phyloP scores from a whole-genome alignment of 2,329 filamentous ascomycete species.

The Penicillium sclerotigenum region DNA sequence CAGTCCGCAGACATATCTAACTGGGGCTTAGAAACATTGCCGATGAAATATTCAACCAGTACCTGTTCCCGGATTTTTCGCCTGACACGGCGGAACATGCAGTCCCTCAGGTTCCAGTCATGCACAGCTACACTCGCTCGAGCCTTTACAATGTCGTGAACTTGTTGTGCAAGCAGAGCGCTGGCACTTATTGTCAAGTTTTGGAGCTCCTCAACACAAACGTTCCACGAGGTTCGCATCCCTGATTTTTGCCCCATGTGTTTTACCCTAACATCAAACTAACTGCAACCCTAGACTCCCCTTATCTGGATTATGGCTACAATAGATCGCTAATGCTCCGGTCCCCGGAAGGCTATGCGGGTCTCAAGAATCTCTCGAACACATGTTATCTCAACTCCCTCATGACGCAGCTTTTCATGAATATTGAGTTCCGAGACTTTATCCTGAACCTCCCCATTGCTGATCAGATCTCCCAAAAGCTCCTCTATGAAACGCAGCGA shows the following conservation, averaged over 20 bases:
- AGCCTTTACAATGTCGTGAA: slow-evolving; percentile 61
- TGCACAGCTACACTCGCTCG: slow-evolving; percentile 56
- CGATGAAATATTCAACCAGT: slow-evolving; percentile 57
- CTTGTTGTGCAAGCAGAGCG: slow-evolving; percentile 50
- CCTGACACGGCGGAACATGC: slow-evolving; percentile 28
- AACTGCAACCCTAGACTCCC: background rate
- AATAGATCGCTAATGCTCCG: slow-evolving; percentile 68
- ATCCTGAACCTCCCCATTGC: slow-evolving; percentile 64
- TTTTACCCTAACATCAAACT: background rate
- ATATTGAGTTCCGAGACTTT: slow-evolving; percentile 79
- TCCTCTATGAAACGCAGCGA: slow-evolving; percentile 74
- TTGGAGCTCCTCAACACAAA: slow-evolving; percentile 52
- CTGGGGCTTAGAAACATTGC: slow-evolving; percentile 41
- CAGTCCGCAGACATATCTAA: background rate
- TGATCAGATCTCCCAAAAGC: slow-evolving; percentile 57
- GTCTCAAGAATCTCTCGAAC: slow-evolving; percentile 86
- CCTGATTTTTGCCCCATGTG: background rate
- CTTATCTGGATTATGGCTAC: slow-evolving; percentile 58
- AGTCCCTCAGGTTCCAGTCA: slow-evolving; percentile 45
- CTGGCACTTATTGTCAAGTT: slow-evolving; percentile 50
- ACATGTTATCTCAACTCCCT: slow-evolving; percentile 97
- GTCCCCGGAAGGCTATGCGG: slow-evolving; percentile 76
- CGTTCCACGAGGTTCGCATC: slow-evolving; percentile 48
- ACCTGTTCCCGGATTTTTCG: slow-evolving; percentile 61
- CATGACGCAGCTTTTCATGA: slow-evolving; percentile 95